Evolutionary conservation across 2,329 filamentous ascomycete genomes (phyloP).

Genomic region (Aspergillus brasiliensis): DNA sequence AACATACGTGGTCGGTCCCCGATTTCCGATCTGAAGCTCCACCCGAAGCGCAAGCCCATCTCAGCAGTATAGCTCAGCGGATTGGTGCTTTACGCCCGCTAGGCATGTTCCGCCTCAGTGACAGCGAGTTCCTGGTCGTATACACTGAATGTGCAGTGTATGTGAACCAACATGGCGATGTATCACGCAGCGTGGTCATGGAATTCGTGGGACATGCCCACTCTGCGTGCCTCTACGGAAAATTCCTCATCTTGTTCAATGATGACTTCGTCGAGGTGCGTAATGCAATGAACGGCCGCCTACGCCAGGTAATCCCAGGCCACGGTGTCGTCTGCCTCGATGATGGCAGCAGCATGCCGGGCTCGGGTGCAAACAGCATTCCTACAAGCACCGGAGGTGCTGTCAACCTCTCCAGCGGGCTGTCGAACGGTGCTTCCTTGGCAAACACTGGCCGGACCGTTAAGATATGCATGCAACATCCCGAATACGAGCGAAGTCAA

Average conservation of each 20-base stretch:
- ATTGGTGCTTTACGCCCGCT: slow-evolving; percentile 82
- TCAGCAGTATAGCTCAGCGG: slow-evolving; percentile 80
- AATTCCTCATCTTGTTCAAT: slow-evolving; percentile 91
- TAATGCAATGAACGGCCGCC: slow-evolving; percentile 90
- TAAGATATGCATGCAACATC: slow-evolving; percentile 95
- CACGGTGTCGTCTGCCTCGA: slow-evolving; percentile 88
- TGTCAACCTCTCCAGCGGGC: slow-evolving; percentile 30
- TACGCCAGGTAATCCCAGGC: slow-evolving; percentile 92
- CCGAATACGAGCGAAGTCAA: slow-evolving; percentile 79
- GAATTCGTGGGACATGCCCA: slow-evolving; percentile 96
- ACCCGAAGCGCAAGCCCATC: slow-evolving; percentile 60
- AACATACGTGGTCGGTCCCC: slow-evolving; percentile 90
- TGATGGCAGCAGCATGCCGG: slow-evolving; percentile 60
- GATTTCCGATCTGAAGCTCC: slow-evolving; percentile 70
- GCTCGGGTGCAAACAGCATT: slow-evolving; percentile 43
- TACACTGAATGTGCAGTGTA: slow-evolving; percentile 98
- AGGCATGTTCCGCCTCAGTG: slow-evolving; percentile 94
- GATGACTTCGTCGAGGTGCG: slow-evolving; percentile 95
- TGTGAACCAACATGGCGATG: slow-evolving; percentile 96
- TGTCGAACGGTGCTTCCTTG: slow-evolving; percentile 38
- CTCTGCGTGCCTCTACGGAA: slow-evolving; percentile 83
- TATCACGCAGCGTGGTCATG: slow-evolving; percentile 93
- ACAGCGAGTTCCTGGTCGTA: slow-evolving; percentile 87
- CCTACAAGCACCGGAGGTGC: slow-evolving; percentile 42
- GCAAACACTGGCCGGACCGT: slow-evolving; percentile 65